phyloP scores from a whole-genome alignment of 164 flowering plant genomes.

The Amborella trichopoda region DNA sequence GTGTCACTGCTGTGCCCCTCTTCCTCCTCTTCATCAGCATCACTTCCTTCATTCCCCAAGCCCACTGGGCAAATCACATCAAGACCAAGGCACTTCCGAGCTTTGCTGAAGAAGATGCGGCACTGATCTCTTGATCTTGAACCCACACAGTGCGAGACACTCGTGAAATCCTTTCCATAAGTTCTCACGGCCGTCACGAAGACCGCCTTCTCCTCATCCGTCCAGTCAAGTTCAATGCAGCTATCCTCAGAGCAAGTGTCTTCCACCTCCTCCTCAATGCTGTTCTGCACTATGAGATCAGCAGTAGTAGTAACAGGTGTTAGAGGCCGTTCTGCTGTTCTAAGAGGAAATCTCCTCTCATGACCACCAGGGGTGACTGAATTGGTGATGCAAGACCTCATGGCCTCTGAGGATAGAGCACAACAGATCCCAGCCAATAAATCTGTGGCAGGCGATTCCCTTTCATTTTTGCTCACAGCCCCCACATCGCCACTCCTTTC shows the following conservation, averaged over 20 bases:
- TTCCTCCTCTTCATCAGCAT: too few relatives aligned
- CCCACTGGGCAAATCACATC: conserved; percentile 38
- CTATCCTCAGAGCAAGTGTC: conserved; percentile 88
- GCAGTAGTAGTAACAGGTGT: too few relatives aligned
- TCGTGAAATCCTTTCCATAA: conserved; percentile 70
- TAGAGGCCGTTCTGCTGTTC: conserved; percentile 24
- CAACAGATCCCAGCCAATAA: conserved; percentile 82
- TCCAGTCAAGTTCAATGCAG: conserved; percentile 88
- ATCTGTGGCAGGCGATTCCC: conserved; percentile 75
- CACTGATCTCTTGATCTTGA: conserved; percentile 79
- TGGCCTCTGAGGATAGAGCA: conserved; percentile 82
- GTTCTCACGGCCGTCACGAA: conserved; percentile 59
- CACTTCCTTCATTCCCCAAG: conserved; percentile 28
- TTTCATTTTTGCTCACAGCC: conserved; percentile 33
- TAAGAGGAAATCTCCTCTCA: conserved; percentile 34
- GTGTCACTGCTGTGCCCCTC: conserved; percentile 70
- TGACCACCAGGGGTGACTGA: conserved; percentile 50
- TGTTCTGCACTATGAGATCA: conserved; percentile 38
- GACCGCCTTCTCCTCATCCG: conserved; percentile 76
- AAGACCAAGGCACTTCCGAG: conserved; percentile 72
- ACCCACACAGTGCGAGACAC: conserved; percentile 52
- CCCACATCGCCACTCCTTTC: conserved; percentile 30
- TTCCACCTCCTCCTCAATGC: conserved; percentile 38
- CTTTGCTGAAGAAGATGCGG: conserved; percentile 84
- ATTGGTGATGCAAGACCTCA: conserved; percentile 79